phyloP scores from a whole-genome alignment of 257 asterid genomes.

The Ajuga chamaepitys region DNA sequence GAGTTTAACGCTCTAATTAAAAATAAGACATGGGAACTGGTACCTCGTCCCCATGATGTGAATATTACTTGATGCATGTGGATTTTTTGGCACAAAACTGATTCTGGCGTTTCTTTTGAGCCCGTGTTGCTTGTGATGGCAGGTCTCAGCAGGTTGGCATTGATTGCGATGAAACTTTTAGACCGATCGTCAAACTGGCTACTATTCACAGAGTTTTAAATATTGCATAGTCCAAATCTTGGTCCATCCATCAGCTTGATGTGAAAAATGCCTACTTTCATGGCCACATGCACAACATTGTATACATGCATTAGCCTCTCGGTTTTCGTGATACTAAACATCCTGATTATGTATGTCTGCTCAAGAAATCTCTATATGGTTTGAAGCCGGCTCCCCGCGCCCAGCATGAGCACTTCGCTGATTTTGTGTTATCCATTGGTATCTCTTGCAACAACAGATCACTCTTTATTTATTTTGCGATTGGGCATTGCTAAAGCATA shows the following conservation, averaged over 20 bases:
- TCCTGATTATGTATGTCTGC: neutral
- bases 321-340: neutral
- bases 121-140: neutral
- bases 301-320: neutral
- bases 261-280: neutral
- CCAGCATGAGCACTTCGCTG: neutral
- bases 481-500: too few relatives aligned
- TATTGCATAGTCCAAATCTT: neutral
- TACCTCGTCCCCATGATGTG: neutral
- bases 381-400: neutral
- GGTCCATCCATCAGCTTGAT: neutral
- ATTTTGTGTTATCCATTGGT: neutral
- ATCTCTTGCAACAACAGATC: neutral
- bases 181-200: neutral
- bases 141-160: neutral
- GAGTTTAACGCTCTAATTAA: neutral
- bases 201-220: neutral
- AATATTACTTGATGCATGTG: neutral
- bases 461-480: too few relatives aligned
- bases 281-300: neutral
- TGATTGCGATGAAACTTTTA: neutral
- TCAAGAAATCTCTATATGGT: too few relatives aligned
- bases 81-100: neutral
- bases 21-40: neutral
- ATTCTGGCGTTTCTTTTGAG: neutral